These are phyloP conservation scores for Naganishia sp. DNA, from an alignment of 1,284 basidiomycete species.

Conservation along the genomic window DNA sequence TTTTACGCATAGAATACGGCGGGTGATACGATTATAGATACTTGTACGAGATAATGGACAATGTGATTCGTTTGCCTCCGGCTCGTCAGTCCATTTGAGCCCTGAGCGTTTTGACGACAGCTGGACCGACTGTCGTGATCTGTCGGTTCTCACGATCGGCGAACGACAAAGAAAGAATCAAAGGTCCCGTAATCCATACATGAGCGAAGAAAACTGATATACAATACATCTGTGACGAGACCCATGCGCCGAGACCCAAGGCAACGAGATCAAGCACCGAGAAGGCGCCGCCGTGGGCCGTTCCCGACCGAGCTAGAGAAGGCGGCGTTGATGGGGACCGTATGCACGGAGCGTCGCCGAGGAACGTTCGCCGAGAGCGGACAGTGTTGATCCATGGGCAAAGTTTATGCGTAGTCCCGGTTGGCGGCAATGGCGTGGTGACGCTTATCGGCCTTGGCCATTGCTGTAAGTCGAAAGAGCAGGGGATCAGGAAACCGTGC, in stretches of 20 bases:
- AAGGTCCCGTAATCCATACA: neutral
- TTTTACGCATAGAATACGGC: conserved; percentile 22
- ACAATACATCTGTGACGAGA: neutral
- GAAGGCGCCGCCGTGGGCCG: too few species aligned
- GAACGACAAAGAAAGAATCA: neutral
- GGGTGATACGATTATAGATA: conserved; percentile 3
- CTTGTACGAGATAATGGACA: conserved; percentile 6
- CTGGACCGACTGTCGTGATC: too few species aligned
- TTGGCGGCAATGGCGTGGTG: conserved; percentile 10
- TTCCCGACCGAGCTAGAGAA: too few species aligned
- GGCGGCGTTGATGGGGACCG: too few species aligned
- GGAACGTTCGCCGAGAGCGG: too few species aligned
- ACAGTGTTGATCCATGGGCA: too few species aligned
- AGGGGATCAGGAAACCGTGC: neutral
- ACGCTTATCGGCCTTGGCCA: conserved; percentile 28
- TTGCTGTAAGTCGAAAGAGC: neutral
- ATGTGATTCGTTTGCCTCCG: neutral
- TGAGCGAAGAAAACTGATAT: neutral
- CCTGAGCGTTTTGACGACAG: too few species aligned
- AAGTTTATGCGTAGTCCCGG: conserved; percentile 15
- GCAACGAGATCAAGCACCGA: too few species aligned
- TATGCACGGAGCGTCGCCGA: too few species aligned
- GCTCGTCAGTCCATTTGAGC: too few species aligned
- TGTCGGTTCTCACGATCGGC: too few species aligned
- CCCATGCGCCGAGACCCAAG: too few species aligned